Evolutionary conservation across 2,329 filamentous ascomycete genomes (phyloP), one percentile per base, ranked within the genome.

Genomic region (Microsporum audouinii): DNA sequence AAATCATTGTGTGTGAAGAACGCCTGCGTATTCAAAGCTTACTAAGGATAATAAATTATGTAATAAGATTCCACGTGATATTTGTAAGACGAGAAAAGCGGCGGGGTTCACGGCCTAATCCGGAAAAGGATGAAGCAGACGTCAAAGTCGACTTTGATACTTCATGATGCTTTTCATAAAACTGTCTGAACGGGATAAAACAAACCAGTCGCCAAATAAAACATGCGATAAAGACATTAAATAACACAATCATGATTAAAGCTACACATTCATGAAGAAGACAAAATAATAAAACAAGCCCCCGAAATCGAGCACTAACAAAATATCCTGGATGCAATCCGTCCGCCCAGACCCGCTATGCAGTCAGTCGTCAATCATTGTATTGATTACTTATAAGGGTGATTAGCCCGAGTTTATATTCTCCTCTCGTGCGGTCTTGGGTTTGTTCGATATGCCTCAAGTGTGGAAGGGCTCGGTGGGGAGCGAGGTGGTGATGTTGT

Each of bases 281-380:
- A 70, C 10, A 72, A 64, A 66, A 71, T 68, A 67, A 66, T 27
- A 45, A 29, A 45, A 36, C 51, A 47, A 61, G 49, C 33, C 23
- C 33, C 41, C 36, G 51, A 59, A 36, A 36, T 57, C 45, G 23
- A 57, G 59, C 57, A 61, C 69, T 71, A 70, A 70, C 51, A 7
- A 14, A 43, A 41, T 57, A 29, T 57, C 34, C 34, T 41, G 36
- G 36, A 57, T 56, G 55, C 34, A 57, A 57, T 41, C 36, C 55
- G 34, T 29, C 66, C 69, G 69, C 67, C 69, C 68, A 65, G 66
- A 70, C 69, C 66, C 71, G 71, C 71, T 73, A 72, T 75, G 71
- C 72, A 74, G 71, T 65, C 71, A 55, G 51, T 55, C 51, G 36
- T 55, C 51, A 55, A 58, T 64, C 66, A 64, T 70, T 63, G 70